A percentile compares a stretch with the other conserved stretches of the same genome.
phyloP scores from a whole-genome alignment of 1,139 yeast genomes.

The Wickerhamomyces sp. region DNA sequence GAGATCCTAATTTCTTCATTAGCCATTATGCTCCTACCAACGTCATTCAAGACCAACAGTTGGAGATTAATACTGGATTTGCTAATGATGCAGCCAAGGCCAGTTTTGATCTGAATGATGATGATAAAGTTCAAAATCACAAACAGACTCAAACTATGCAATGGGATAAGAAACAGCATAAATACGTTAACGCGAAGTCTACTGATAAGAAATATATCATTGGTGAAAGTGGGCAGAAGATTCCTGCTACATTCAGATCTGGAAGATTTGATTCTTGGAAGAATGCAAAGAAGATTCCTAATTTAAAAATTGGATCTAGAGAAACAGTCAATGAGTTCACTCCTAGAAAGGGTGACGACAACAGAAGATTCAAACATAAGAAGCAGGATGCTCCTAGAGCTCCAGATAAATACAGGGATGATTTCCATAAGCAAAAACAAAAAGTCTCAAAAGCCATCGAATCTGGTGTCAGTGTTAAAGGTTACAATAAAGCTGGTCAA shows the following conservation, averaged over 20 bases:
- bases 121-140: conserved; percentile 64
- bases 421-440: conserved; percentile 77
- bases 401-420: conserved; percentile 88
- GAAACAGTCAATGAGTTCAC: conserved; percentile 34
- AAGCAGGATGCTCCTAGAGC: conserved; percentile 75
- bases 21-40: conserved; percentile 87
- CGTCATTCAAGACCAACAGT: conserved; percentile 81
- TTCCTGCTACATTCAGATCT: conserved; percentile 88
- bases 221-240: conserved; percentile 90
- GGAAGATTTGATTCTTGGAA: conserved; percentile 95
- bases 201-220: conserved; percentile 82
- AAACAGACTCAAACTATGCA: conserved; percentile 68
- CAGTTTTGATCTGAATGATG: conserved; percentile 77
- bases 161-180: conserved; percentile 96
- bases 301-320: conserved; percentile 51
- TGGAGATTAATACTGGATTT: conserved; percentile 56
- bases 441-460: conserved; percentile 80
- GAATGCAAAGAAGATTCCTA: conserved; percentile 56
- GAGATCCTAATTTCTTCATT: conserved; percentile 81
- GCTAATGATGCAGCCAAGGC: conserved; percentile 82
- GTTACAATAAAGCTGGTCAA: conserved; percentile 46
- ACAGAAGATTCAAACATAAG: conserved; percentile 66
- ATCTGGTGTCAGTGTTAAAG: conserved; percentile 70
- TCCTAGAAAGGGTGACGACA: conserved; percentile 7
- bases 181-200: conserved; percentile 77